Evolutionary conservation across 2,329 filamentous ascomycete species (phyloP).

Genomic region (Neoascochyta sp.): DNA sequence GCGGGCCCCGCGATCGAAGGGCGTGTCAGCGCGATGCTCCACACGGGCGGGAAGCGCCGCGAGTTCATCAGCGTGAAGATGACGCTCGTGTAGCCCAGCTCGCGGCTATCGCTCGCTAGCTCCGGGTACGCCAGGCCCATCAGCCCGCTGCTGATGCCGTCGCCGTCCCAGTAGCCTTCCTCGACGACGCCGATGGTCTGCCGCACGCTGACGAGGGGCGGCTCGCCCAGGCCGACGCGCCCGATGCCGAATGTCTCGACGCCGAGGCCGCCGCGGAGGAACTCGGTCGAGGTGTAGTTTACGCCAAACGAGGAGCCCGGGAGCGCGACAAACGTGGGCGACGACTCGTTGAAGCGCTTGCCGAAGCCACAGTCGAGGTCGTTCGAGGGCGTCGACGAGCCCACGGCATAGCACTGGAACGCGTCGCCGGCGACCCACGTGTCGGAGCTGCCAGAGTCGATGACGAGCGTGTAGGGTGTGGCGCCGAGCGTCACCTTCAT

Average conservation of each 20-base stretch:
- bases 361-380: constrained; percentile 28
- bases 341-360: constrained; percentile 8
- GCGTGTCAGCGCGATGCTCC: constrained; percentile 23
- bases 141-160: constrained; percentile 26
- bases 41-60: constrained; percentile 19
- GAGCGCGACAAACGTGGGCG: constrained; percentile 2
- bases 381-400: constrained; percentile 1
- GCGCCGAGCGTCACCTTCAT: constrained; percentile 20
- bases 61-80: constrained; percentile 24
- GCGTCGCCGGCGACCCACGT: constrained; percentile 21
- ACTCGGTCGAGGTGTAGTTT: constrained; percentile 25
- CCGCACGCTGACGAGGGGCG: constrained; percentile 9
- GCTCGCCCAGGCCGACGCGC: constrained; percentile 7
- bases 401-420: constrained; percentile 15
- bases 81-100: constrained; percentile 20
- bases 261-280: constrained; percentile 18
- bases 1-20: constrained; percentile 8
- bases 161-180: constrained; percentile 26
- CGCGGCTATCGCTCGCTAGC: constrained; percentile 11
- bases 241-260: constrained; percentile 20
- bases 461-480: constrained; percentile 18
- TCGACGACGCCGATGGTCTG: constrained; percentile 30
- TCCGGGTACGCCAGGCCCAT: constrained; percentile 26
- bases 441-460: constrained; percentile 27
- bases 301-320: constrained; percentile 14